Percentiles rank a stretch among this genome's conserved stretches.
These are phyloP conservation scores for Aspergillus cristatus DNA, from an alignment of 495 filamentous ascomycete genomes.

Conservation along the genomic window DNA sequence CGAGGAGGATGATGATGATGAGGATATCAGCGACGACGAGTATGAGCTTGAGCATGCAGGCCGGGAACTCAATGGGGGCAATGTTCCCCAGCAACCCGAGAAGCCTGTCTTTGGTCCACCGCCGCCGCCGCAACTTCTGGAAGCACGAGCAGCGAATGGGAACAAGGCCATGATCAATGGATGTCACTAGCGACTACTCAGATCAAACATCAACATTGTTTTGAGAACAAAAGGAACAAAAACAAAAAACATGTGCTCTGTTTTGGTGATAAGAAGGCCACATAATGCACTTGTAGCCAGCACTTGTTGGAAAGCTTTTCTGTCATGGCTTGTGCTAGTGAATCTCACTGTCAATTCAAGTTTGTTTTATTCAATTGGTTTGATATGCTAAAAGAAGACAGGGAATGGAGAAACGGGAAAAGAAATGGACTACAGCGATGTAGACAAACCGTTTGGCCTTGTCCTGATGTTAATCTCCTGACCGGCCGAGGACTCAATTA, in stretches of 20 bases:
- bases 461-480: too few relatives aligned
- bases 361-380: too few relatives aligned
- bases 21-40: slow-evolving; percentile 54
- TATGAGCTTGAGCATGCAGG: slow-evolving; percentile 54
- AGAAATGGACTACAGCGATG: too few relatives aligned
- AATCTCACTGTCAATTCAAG: too few relatives aligned
- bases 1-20: slow-evolving; percentile 61
- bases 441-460: too few relatives aligned
- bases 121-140: slow-evolving; percentile 41
- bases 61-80: slow-evolving; percentile 19
- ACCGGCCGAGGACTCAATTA: too few relatives aligned
- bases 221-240: background rate
- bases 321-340: too few relatives aligned
- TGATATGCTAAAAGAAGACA: too few relatives aligned
- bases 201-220: too few relatives aligned
- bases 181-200: slow-evolving; percentile 22
- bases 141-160: slow-evolving; percentile 37
- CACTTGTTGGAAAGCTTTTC: too few relatives aligned
- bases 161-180: slow-evolving; percentile 41
- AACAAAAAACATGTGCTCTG: background rate
- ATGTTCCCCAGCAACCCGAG: slow-evolving; percentile 28
- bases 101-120: slow-evolving; percentile 47
- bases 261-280: background rate
- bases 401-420: too few relatives aligned
- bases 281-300: too few relatives aligned